Base-by-base conservation (phyloP, 345 rosid species). In the Ceriops zippeliana region DNA sequence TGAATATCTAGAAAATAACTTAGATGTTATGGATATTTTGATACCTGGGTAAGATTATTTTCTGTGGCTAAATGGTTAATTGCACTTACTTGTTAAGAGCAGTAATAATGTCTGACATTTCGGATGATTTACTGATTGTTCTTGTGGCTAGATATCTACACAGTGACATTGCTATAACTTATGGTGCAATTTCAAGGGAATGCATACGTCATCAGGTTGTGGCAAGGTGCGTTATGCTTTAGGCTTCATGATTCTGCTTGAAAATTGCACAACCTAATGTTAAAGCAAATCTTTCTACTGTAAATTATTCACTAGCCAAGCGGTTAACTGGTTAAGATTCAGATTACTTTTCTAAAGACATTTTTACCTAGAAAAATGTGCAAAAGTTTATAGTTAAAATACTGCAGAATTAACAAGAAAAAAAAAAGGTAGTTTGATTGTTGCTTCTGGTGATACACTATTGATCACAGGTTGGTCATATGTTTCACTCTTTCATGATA, bases 141-240 rank as follows among this genome's bases (percentile, higher is more conserved):
- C 63, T 0, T 73, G 27, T 52, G 51, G 53, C 56, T 66, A 84
- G 88, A 59, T 84, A 82, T 75, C 68, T 68, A 62, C 77, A 75
- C 15, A 63, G 63, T 58, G 86, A 79, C 38, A 78, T 82, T 73
- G 85, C 85, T 38, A 58, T 82, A 58, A 78, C 80, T 57, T 80
- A 82, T 67, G 85, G 88, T 52, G 54, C 85, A 30, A 78, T 84
- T 47, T 72, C 71, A 58, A 84, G 85, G 74, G 88, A 84, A 67
- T 84, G 85, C 73, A 73, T 82, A 57, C 81, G 88, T 6, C 88
- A 84, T 69, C 88, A 84, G 65, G 57, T 51, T 37, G 78, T 80
- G 28, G 85, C 85, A 16, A 78, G 68, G 88, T 82, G 71, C 65
- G 52, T 27, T 19, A 9, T 51, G 21, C 38, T 42, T 0, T 67